Evolutionary conservation across 108 stramenopile species (phyloP), one percentile per base, ranked within the genome.

Genomic region (Epipyxis sp.): DNA sequence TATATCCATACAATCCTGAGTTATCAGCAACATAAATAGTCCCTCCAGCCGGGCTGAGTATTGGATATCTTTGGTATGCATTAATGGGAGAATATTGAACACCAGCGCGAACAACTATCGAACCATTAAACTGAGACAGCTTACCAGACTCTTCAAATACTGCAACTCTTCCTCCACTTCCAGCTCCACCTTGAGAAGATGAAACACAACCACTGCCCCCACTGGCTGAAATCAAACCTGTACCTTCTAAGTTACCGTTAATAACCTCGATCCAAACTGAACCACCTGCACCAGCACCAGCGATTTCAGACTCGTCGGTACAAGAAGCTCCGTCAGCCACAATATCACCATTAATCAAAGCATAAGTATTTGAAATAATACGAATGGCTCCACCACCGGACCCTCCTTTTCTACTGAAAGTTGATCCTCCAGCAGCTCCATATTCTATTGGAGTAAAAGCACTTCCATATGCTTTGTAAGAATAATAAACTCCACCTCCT

Each of bases 261-360:
- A 50, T 13, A 3, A 74, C 6, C 6, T 46, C 50, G 6, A 74
- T 27, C 71, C 71, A 74, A 39, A 74, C 43, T 43, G n/a, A 30
- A 37, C 71, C 71, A 57, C 71, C 71, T 6, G 71, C 71, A 29
- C 71, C 71, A 29, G 42, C 71, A 54, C 71, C 71, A 27, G 3
- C 10, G 6, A 74, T 34, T 6, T 43, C 46, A 54, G 10, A 13
- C 3, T 16, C 25, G 16, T 46, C 50, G 3, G 3, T 6, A 42
- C 71, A 74, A 34, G 44, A 46, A 6, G 29, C 6, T 42, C 71
- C 71, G 43, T 74, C 42, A 42, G 34, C 71, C 6, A 42, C 40
- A 35, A 74, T 35, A 32, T 6, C 20, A 74, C 71, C 71, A 37
- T 27, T 42, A 37, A 74, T 3, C 13, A 43, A 6, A 13, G 43